phyloP scores from a whole-genome alignment of 2,329 filamentous ascomycete genomes.

The Stachybotrys elegans region DNA sequence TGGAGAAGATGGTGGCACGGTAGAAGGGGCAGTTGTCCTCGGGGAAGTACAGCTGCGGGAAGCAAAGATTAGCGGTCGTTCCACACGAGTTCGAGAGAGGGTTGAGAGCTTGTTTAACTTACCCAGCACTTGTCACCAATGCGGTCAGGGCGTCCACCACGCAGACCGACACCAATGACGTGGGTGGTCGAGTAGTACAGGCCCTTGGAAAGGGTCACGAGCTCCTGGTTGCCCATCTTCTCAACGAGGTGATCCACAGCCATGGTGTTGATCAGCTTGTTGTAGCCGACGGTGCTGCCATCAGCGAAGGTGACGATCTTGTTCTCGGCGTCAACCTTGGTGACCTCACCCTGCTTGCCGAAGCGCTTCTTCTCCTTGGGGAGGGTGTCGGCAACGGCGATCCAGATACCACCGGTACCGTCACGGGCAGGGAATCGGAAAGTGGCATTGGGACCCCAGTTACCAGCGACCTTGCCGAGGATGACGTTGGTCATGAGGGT shows the following conservation, averaged over 20 bases:
- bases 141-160: constrained; percentile 84
- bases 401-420: constrained; percentile 98
- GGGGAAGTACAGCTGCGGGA: constrained; percentile 81
- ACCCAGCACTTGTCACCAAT: constrained; percentile 99
- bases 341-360: constrained; percentile 77
- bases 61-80: constrained; percentile 14
- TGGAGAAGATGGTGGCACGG: constrained; percentile 99
- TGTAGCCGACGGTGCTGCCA: constrained; percentile 84
- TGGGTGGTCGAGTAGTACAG: constrained; percentile 97
- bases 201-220: constrained; percentile 77
- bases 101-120: constrained; percentile 24
- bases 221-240: constrained; percentile 81
- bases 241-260: constrained; percentile 84
- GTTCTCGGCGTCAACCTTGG: constrained; percentile 78
- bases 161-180: constrained; percentile 92
- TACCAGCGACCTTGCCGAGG: constrained; percentile 89
- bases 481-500: constrained; percentile 89
- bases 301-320: constrained; percentile 80
- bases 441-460: constrained; percentile 97
- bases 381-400: constrained; percentile 87
- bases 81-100: not conserved
- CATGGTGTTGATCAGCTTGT: constrained; percentile 95
- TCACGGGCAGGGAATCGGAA: constrained; percentile 97
- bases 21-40: constrained; percentile 99
- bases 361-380: constrained; percentile 89